These are phyloP conservation scores for Plasmodium malariae DNA, from an alignment of 169 alveolate species.

Conservation along the genomic window DNA sequence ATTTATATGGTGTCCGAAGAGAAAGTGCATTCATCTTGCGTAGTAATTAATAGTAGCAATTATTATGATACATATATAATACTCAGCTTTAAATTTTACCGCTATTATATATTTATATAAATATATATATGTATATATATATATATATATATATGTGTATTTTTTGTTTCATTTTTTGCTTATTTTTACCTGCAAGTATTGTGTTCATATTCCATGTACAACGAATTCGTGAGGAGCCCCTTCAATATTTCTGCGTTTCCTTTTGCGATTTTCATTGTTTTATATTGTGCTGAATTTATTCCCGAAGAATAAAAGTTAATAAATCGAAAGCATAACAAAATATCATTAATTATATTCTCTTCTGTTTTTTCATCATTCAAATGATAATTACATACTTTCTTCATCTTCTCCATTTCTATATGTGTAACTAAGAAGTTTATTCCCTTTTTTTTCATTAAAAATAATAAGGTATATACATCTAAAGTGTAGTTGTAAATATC, in stretches of 20 bases:
- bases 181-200: constrained; percentile 43
- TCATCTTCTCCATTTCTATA: constrained; percentile 44
- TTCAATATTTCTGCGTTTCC: constrained; percentile 1
- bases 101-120: too few species aligned
- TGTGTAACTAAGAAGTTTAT: constrained; percentile 40
- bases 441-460: constrained; percentile 72
- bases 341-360: constrained; percentile 66
- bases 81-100: too few species aligned
- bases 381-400: constrained; percentile 15
- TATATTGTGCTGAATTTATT: not conserved
- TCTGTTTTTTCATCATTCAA: constrained; percentile 14
- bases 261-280: constrained; percentile 1
- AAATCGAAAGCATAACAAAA: constrained; percentile 51
- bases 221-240: not conserved
- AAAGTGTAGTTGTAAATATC: constrained; percentile 40
- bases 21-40: too few species aligned
- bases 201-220: constrained; percentile 45
- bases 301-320: constrained; percentile 42
- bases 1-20: too few species aligned
- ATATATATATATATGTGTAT: not conserved
- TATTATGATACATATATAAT: too few species aligned
- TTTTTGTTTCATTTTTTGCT: not conserved
- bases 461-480: constrained; percentile 43
- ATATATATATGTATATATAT: constrained; percentile 9
- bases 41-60: too few species aligned